Percentiles rank a stretch among this genome's conserved stretches.
phyloP scores from a whole-genome alignment of 1,284 basidiomycete genomes.

The Austroboletus olivaceoglutinosus region DNA sequence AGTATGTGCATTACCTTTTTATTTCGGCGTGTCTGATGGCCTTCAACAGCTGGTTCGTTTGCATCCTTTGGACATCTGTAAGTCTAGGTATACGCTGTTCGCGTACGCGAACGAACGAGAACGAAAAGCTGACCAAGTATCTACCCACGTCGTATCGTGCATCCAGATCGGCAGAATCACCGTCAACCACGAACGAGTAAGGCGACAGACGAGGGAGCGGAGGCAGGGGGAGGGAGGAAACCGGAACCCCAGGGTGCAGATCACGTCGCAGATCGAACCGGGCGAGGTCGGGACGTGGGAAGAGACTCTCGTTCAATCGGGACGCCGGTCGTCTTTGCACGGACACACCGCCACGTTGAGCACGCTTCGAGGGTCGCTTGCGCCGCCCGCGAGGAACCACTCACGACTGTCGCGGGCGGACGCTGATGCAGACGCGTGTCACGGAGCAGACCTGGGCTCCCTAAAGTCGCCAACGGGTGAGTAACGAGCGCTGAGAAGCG shows the following conservation, averaged over 20 bases:
- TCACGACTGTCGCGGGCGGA: neutral
- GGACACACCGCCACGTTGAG: neutral
- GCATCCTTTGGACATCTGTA: slow-evolving; percentile 12
- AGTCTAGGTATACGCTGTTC: neutral
- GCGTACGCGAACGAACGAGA: too few relatives aligned
- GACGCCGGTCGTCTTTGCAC: too few relatives aligned
- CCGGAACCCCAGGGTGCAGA: neutral
- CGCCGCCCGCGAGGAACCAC: neutral
- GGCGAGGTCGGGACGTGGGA: neutral
- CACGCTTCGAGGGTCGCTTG: neutral
- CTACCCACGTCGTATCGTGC: neutral
- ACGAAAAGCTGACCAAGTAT: too few relatives aligned
- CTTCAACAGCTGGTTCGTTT: neutral
- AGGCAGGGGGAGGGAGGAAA: neutral
- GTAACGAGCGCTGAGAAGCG: too few relatives aligned
- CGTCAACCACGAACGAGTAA: neutral
- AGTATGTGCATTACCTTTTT: neutral
- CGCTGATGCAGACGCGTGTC: neutral
- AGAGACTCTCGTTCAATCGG: neutral
- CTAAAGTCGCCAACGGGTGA: too few relatives aligned
- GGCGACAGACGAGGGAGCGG: neutral
- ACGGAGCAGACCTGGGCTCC: too few relatives aligned
- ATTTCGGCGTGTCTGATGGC: neutral
- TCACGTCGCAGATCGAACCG: slow-evolving; percentile 7
- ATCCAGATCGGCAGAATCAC: neutral